Percentiles rank a stretch among this genome's conserved stretches.
Evolutionary conservation across 345 rosid species (phyloP).

Genomic region (Arabis hirsuta): DNA sequence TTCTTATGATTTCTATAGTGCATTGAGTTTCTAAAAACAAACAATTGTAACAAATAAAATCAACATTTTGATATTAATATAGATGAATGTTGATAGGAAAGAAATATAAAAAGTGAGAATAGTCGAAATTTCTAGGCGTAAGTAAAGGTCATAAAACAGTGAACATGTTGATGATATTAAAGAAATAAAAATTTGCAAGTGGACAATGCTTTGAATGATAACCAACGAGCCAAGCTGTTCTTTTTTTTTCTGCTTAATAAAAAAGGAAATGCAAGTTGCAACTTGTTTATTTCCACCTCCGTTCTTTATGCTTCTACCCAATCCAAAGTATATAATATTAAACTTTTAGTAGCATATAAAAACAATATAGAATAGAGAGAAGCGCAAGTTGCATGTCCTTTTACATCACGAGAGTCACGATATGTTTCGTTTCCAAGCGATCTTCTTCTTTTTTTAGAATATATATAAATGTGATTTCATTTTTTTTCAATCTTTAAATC

Average conservation of each 20-base stretch:
- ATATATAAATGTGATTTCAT: constrained; percentile 5
- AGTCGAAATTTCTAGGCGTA: not conserved
- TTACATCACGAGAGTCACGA: constrained; percentile 46
- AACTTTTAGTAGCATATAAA: constrained; percentile 3
- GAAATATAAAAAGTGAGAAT: not conserved
- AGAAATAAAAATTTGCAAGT: constrained; percentile 36
- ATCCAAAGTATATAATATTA: constrained; percentile 31
- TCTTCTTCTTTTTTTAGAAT: constrained; percentile 8
- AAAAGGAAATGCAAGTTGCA: constrained; percentile 42
- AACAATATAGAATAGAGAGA: constrained; percentile 19
- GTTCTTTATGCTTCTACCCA: constrained; percentile 42
- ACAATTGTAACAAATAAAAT: not conserved
- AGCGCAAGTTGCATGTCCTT: constrained; percentile 56
- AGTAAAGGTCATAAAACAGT: constrained; percentile 1
- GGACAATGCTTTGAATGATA: constrained; percentile 44
- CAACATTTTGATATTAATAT: not conserved
- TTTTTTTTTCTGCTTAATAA: not conserved
- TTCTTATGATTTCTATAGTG: constrained; percentile 9
- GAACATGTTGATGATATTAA: constrained; percentile 36
- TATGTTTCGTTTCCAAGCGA: constrained; percentile 37
- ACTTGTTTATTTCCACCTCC: constrained; percentile 29
- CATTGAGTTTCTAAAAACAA: not conserved
- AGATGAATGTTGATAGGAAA: not conserved
- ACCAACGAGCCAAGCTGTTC: constrained; percentile 44
- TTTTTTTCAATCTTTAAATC: constrained; percentile 11